Conservation (phyloP, 768 basidiomycete genomes). For the Tephrocybe sp. region DNA sequence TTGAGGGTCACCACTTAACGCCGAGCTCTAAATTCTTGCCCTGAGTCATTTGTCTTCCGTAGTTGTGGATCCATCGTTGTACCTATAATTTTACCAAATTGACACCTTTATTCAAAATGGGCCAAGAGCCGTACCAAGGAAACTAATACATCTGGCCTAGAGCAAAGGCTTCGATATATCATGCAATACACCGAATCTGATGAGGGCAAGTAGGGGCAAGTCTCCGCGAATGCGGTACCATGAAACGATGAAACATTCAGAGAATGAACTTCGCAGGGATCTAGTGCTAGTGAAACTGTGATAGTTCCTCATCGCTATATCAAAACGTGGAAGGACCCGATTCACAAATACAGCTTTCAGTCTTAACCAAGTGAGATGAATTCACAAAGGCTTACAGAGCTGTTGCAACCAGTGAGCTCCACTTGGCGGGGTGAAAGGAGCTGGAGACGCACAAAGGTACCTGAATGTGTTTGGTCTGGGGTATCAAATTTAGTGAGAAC, state of each 20-base stretch:
- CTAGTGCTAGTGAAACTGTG: slow-evolving; percentile 6
- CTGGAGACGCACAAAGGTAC: slow-evolving; percentile 8
- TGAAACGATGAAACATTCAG: slow-evolving; percentile 4
- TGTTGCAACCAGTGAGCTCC: slow-evolving; percentile 11
- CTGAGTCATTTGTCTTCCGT: background rate
- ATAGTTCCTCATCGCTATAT: slow-evolving; percentile 3
- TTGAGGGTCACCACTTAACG: slow-evolving; percentile 1
- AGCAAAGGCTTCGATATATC: too few relatives aligned
- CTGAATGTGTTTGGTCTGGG: slow-evolving; percentile 1
- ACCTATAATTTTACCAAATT: slow-evolving; percentile 5
- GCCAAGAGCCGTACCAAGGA: background rate
- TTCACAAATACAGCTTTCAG: too few relatives aligned
- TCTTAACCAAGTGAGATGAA: slow-evolving; percentile 4
- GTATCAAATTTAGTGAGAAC: slow-evolving; percentile 16
- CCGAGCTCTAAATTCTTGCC: background rate
- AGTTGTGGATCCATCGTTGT: slow-evolving; percentile 6
- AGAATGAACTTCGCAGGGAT: background rate
- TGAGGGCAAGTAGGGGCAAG: background rate
- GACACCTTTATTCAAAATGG: background rate
- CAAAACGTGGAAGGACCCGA: background rate
- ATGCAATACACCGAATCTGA: background rate
- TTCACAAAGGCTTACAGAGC: background rate
- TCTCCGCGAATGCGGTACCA: background rate
- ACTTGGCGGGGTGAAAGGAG: background rate
- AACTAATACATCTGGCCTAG: background rate